These are phyloP conservation scores for Diaporthe helianthi DNA, from an alignment of 2,329 filamentous ascomycete genomes.

Conservation along the genomic window DNA sequence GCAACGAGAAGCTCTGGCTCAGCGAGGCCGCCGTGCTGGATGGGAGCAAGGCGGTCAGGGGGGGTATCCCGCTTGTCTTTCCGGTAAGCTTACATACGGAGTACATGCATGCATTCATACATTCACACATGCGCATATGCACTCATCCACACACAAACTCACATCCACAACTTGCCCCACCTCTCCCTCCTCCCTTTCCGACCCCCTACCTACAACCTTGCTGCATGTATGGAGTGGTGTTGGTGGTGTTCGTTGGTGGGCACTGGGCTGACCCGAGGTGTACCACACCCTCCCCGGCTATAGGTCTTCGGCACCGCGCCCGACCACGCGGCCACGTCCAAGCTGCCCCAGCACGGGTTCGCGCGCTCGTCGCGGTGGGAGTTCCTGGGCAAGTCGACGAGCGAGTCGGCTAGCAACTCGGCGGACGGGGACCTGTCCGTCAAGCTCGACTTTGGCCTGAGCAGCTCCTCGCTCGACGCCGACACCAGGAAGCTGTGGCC, in stretches of 20 bases:
- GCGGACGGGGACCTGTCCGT: conserved; percentile 68
- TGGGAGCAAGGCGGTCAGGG: conserved; percentile 87
- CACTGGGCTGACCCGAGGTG: conserved; percentile 14
- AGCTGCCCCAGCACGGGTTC: conserved; percentile 92
- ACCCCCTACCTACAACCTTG: conserved; percentile 7
- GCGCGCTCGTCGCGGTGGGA: conserved; percentile 91
- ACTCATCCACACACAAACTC: not conserved
- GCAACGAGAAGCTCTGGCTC: conserved; percentile 85
- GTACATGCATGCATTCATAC: not conserved
- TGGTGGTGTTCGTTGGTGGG: not conserved
- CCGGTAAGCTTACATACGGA: conserved; percentile 65
- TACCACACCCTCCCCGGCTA: not conserved
- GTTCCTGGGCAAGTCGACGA: conserved; percentile 87
- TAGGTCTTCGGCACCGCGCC: conserved; percentile 87
- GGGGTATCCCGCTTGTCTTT: conserved; percentile 92
- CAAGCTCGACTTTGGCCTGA: conserved; percentile 95
- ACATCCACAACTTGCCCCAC: no score
- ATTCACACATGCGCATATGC: not conserved
- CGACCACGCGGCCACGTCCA: conserved; percentile 76
- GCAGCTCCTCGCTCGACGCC: conserved; percentile 72
- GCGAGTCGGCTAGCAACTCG: conserved; percentile 56
- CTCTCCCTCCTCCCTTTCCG: not conserved
- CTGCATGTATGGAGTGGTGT: not conserved
- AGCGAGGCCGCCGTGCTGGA: conserved; percentile 83
- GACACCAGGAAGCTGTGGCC: conserved; percentile 79